Conservation (phyloP, 2,329 filamentous ascomycete species). For the Drechslerella dactyloides region DNA sequence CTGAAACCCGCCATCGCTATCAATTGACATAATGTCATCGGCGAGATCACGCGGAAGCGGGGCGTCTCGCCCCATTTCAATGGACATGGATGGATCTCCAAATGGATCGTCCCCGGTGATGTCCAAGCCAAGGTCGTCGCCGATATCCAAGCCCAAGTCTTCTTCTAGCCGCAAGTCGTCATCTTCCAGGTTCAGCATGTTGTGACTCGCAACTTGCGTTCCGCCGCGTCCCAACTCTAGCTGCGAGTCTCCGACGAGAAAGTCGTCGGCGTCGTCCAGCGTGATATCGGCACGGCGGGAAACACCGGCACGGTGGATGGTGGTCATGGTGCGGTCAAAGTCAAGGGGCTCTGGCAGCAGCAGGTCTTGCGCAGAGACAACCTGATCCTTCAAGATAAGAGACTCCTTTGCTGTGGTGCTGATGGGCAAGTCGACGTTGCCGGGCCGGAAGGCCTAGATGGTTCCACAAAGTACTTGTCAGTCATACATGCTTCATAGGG, state of each 20-base stretch:
- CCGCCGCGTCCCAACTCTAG: conserved; percentile 44
- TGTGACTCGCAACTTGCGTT: conserved; percentile 42
- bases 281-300: conserved; percentile 69
- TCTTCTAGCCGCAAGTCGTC: conserved; percentile 63
- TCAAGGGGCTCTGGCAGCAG: conserved; percentile 81
- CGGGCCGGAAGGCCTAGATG: conserved; percentile 84
- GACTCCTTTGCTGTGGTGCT: conserved; percentile 82
- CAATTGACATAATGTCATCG: conserved; percentile 66
- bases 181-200: conserved; percentile 36
- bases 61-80: conserved; percentile 90
- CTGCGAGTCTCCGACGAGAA: conserved; percentile 38
- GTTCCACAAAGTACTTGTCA: no score
- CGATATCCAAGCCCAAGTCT: conserved; percentile 75
- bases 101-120: conserved; percentile 67
- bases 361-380: conserved; percentile 89
- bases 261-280: conserved; percentile 64
- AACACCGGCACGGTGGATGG: conserved; percentile 56
- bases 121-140: conserved; percentile 76
- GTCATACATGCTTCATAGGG: no score
- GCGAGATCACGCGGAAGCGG: conserved; percentile 71
- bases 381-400: conserved; percentile 86
- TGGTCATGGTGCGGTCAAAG: conserved; percentile 63
- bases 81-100: conserved; percentile 29
- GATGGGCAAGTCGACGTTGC: conserved; percentile 92
- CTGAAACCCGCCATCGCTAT: conserved; percentile 51